Evolutionary conservation across 192 early-diverging fungal genomes (phyloP), one percentile per base, ranked within the genome.

Genomic region (Coemansia aciculifera): DNA sequence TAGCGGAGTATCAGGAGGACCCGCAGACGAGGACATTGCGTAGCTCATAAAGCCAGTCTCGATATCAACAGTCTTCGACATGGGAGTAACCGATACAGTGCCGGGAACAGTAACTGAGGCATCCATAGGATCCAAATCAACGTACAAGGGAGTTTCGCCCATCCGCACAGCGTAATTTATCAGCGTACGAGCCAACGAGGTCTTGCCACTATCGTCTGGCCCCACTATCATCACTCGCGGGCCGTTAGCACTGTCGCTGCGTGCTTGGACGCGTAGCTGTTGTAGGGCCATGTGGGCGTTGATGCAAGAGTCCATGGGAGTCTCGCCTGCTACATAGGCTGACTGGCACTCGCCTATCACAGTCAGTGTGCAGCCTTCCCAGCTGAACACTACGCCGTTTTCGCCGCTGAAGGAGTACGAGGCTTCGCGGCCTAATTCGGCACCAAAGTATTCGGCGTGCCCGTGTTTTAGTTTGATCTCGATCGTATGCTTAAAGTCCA

Each of bases 261-360:
- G 75, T 15, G 79, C 79, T 39, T 56, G 64, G 21, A 59, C 67
- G 19, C 95, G 86, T 21, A 87, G 68, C 68, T 93, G 90, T 68
- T 97, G 92, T 17, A 98, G 77, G 0, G 94, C 93, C 48, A 93
- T 72, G 69, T 99, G 98, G 2, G 90, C 84, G 68, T 97, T 97
- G 42, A 97, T 81, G 71, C 93, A 95, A 40, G 86, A 86, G 31
- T 83, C 78, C 98, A 99, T 98, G 12, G 96, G 95, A 3, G 98
- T 98, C 73, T 99, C 98, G n/a, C 87, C 93, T 0, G 94, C 96
- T 2, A 92, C 87, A 66, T 97, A 98, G 60, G 92, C 92, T 3
- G 91, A 91, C 24, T 87, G 85, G 69, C 87, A 91, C 19, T 79
- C 71, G 60, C 95, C 94, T 34, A 70, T 34, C 1, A 84, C 66